Base-by-base conservation (phyloP, 139 green algal species). In the Deuterostichococcus epilithicus region DNA sequence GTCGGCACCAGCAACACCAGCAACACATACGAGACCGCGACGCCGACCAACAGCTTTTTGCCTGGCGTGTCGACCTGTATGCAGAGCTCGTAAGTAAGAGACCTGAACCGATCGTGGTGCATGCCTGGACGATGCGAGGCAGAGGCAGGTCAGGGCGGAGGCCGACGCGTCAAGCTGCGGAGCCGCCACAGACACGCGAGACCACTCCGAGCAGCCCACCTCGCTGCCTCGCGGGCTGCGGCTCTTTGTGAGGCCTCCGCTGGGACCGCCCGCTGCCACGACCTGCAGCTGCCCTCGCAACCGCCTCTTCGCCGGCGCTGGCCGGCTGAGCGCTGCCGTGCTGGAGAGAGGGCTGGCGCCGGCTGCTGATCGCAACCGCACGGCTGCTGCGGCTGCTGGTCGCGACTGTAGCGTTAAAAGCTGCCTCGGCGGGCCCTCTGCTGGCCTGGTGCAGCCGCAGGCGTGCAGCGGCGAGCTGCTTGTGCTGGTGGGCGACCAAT, bases 1-100 rank as follows among this genome's bases (percentile, higher is more conserved):
- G 92, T 92, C 0, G 92, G 92, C 22, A 97, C 32, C 18, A 96
- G 66, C 4, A 97, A 83, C 22, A 94, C 81, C 0, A 96, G 37
- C 2, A 37, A 22, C 35, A 95, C 88, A 75, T 94, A 97, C 0
- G 33, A 52, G 0, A 95, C 35, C 0, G 84, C 88, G 0, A 88
- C 68, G 0, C 83, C 86, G 13, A 93, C 72, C 8, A 94, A 73
- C 10, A 86, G 10, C 22, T 76, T 78, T 72, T 87, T 88, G 25
- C 77, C 74, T 15, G 72, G 75, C 0, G 82, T 90, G 42, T 92
- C 85, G 0, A 89, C 79, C 84, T 91, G 85, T 73, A 68, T 13
- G 18, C 15, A 26, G 45, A 18, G 45, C 18, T 60, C 15, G 45
- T 60, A 60, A 26, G 45, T 18, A 26, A 60, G 13, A 18, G 15